Evolutionary conservation across 352 stramenopile species (phyloP).

Genomic region (Phytophthora fragariaefolia): DNA sequence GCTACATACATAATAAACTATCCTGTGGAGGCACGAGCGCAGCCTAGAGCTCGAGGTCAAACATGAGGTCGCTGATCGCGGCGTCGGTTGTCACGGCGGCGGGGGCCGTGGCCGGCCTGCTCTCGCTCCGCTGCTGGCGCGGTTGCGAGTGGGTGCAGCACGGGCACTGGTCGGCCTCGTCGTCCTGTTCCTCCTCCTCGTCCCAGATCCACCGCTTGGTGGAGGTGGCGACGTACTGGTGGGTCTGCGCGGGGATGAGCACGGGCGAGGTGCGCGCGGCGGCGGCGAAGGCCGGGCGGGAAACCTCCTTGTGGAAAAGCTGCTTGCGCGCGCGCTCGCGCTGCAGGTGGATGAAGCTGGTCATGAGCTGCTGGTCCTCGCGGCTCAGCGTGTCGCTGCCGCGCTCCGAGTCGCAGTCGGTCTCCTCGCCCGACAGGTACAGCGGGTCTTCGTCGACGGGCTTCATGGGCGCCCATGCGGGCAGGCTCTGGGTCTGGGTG

Average conservation of each 20-base stretch:
- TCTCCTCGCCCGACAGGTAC: slow-evolving; percentile 68
- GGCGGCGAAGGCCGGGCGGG: slow-evolving; percentile 3
- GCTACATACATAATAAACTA: slow-evolving; percentile 51
- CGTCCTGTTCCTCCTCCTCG: slow-evolving; percentile 52
- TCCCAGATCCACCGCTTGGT: slow-evolving; percentile 49
- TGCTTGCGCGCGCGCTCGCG: slow-evolving; percentile 34
- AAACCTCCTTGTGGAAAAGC: not conserved
- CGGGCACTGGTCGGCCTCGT: slow-evolving; percentile 40
- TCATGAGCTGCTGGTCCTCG: slow-evolving; percentile 58
- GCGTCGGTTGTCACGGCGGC: slow-evolving; percentile 8
- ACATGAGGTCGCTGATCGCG: slow-evolving; percentile 59
- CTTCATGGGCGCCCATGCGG: slow-evolving; percentile 26
- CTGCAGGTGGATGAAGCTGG: slow-evolving; percentile 48
- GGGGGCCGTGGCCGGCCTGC: not conserved
- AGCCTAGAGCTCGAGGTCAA: slow-evolving; percentile 72
- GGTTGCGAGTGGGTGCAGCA: slow-evolving; percentile 42
- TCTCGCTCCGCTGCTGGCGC: slow-evolving; percentile 13
- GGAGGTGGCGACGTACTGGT: slow-evolving; percentile 46
- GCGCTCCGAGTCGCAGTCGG: slow-evolving; percentile 70
- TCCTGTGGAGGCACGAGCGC: not conserved
- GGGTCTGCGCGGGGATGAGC: slow-evolving; percentile 47
- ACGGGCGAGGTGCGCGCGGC: slow-evolving; percentile 35
- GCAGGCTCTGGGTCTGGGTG: slow-evolving; percentile 50
- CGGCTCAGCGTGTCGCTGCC: slow-evolving; percentile 51
- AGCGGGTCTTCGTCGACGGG: slow-evolving; percentile 39